Evolutionary conservation across 805 yeast genomes (phyloP).

Genomic region (Komagataella populi): DNA sequence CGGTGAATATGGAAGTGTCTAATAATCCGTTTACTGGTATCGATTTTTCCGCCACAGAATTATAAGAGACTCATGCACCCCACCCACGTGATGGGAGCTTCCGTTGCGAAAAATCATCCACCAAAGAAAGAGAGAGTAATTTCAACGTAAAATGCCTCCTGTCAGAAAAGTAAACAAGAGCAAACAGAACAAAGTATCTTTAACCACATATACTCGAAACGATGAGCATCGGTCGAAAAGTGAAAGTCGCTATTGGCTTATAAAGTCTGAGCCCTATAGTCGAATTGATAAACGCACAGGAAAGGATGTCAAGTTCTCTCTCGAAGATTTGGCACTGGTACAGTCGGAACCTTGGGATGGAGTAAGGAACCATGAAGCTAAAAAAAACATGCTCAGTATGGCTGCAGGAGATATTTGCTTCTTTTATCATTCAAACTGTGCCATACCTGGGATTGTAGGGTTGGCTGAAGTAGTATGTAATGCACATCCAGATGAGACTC

Average conservation of each 20-base stretch:
- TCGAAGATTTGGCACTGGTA: constrained; percentile 25
- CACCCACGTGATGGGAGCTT: neutral
- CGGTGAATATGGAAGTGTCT: neutral
- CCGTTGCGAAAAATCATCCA: neutral
- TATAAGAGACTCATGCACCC: neutral
- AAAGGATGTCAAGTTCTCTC: constrained; percentile 32
- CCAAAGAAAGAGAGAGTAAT: constrained; percentile 1
- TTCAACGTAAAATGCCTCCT: neutral
- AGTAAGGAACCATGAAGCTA: constrained; percentile 44
- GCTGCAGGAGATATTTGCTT: constrained; percentile 28
- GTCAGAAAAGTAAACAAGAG: neutral
- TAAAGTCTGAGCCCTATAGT: constrained; percentile 40
- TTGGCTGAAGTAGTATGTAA: constrained; percentile 21
- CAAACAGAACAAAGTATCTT: constrained; percentile 10
- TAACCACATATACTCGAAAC: constrained; percentile 20
- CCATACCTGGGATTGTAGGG: constrained; percentile 42
- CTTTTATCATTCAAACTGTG: constrained; percentile 44
- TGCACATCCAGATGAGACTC: constrained; percentile 25
- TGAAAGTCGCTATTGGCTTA: constrained; percentile 31
- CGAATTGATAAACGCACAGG: constrained; percentile 33
- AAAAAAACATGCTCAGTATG: constrained; percentile 37
- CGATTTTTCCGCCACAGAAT: neutral
- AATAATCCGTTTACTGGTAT: neutral
- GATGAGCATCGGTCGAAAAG: constrained; percentile 9
- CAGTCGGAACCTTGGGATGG: constrained; percentile 42